These are phyloP conservation scores for Aspergillus floridensis DNA, from an alignment of 2,329 filamentous ascomycete species.

Conservation along the genomic window DNA sequence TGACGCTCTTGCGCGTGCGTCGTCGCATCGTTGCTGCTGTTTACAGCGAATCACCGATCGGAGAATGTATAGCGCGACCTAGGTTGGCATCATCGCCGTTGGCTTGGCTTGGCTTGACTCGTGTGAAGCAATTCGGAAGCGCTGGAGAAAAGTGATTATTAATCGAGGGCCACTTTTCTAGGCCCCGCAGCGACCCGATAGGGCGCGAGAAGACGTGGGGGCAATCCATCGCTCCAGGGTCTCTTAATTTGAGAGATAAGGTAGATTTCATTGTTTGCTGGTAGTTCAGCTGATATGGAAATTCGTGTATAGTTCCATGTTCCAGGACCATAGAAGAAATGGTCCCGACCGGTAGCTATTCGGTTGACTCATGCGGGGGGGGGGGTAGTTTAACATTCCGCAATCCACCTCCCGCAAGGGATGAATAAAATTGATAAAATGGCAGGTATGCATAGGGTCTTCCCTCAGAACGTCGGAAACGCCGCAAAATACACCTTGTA, in stretches of 20 bases:
- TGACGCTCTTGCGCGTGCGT: slow-evolving; percentile 28
- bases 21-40: slow-evolving; percentile 11
- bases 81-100: neutral
- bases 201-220: neutral
- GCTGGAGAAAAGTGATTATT: neutral
- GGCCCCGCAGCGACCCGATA: neutral
- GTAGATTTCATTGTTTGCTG: neutral
- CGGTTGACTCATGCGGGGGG: too few relatives aligned
- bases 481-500: neutral
- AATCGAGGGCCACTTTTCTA: neutral
- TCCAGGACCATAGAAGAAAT: too few relatives aligned
- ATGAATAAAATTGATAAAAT: neutral
- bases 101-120: neutral
- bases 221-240: neutral
- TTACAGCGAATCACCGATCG: neutral
- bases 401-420: neutral
- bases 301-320: neutral
- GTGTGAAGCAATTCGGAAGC: neutral
- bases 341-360: too few relatives aligned
- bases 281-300: neutral
- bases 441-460: neutral
- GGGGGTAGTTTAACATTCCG: too few relatives aligned
- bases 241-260: neutral
- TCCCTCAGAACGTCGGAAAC: neutral
- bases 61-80: neutral